phyloP scores from a whole-genome alignment of 2,329 filamentous ascomycete species.

The Stagonosporopsis rhizophila region DNA sequence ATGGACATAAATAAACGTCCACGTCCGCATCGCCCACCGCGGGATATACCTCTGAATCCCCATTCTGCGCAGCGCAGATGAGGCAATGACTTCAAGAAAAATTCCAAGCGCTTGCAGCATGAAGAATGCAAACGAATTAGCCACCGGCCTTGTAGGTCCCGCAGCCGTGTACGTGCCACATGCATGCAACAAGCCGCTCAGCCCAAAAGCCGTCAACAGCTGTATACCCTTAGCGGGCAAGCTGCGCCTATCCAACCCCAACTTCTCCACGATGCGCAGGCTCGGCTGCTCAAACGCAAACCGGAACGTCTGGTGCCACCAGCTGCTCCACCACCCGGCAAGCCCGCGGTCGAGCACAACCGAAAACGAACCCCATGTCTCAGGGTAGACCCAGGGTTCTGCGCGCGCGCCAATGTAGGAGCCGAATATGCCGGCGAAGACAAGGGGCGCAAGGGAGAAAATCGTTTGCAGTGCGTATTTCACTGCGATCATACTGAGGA shows the following conservation, averaged over 20 bases:
- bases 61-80: slow-evolving; percentile 37
- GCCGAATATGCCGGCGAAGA: slow-evolving; percentile 65
- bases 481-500: slow-evolving; percentile 64
- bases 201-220: slow-evolving; percentile 65
- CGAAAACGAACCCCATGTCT: slow-evolving; percentile 61
- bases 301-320: slow-evolving; percentile 93
- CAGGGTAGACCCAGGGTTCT: slow-evolving; percentile 67
- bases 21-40: slow-evolving; percentile 54
- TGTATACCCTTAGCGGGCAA: slow-evolving; percentile 50
- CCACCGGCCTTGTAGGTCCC: slow-evolving; percentile 58
- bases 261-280: slow-evolving; percentile 51
- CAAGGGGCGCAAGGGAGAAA: slow-evolving; percentile 67
- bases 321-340: slow-evolving; percentile 80
- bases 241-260: slow-evolving; percentile 42
- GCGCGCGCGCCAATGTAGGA: slow-evolving; percentile 66
- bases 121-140: slow-evolving; percentile 71
- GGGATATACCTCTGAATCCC: slow-evolving; percentile 53
- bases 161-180: slow-evolving; percentile 72
- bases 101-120: slow-evolving; percentile 72
- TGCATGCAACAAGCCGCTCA: slow-evolving; percentile 74
- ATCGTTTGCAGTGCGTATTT: slow-evolving; percentile 66
- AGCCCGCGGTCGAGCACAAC: slow-evolving; percentile 73
- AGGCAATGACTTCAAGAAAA: slow-evolving; percentile 58
- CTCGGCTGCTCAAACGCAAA: slow-evolving; percentile 70
- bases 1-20: slow-evolving; percentile 69